Base-by-base conservation (phyloP, 164 flowering plant species). In the Umbilicus rupestris region DNA sequence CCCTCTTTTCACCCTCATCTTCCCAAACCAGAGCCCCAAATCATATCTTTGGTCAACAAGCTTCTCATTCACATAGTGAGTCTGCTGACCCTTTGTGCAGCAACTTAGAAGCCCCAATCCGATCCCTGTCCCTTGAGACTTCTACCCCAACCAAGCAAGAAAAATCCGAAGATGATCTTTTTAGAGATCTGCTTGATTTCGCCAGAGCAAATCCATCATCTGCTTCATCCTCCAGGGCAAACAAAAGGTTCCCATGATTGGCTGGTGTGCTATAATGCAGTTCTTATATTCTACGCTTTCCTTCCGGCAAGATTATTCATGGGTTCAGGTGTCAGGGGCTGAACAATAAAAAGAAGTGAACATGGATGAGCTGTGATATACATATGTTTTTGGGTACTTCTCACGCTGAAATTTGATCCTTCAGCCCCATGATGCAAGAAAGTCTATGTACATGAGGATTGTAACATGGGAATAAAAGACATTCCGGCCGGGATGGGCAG, bases 131-230 rank as follows among this genome's bases (percentile, higher is more conserved):
- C 37, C 37, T 35, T 35, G 37, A 35, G 37, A 35, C 37, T 3
- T 7, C 37, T 26, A 22, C 95, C 28, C 80, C 89, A 35, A 19
- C 65, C 82, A 8, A 70, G 77, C 19, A 80, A 63, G 80, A 42
- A 62, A 82, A 89, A 67, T 78, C 77, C 0, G 96, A 91, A 72
- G 97, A 94, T 75, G 87, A 79, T 15, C 86, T 91, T 15, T 94
- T 94, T 79, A 80, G 78, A 67, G 86, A 85, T 73, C 79, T 94
- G 73, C 84, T 94, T 68, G 96, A 94, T 80, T 94, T 94, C 70
- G 97, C 97, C 0, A 94, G 78, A 78, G 73, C 92, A 74, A 94
- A 87, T 77, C 77, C 96, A 0, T 63, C 85, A 35, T 5, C 57
- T 2, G 28, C 57, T 7, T 50, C 57, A 35, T 35, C 37, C 37